Evolutionary conservation across 768 basidiomycete genomes (phyloP).

Genomic region (Amanita muscaria): DNA sequence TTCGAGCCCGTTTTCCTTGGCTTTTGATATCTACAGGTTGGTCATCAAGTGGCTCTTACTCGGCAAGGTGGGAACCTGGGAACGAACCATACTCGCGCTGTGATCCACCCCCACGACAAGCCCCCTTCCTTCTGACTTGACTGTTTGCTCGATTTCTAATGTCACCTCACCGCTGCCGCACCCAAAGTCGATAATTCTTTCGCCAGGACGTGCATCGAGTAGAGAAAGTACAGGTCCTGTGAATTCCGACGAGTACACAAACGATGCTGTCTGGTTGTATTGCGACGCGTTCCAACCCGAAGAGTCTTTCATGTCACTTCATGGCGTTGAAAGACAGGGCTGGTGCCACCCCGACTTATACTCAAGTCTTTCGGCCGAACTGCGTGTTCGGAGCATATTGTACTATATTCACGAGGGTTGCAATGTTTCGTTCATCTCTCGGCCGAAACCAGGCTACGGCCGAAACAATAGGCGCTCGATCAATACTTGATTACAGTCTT

Average conservation of each 20-base stretch:
- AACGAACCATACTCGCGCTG: conserved; percentile 63
- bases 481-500: no score
- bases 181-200: conserved; percentile 68
- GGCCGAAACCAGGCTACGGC: neutral
- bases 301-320: conserved; percentile 17
- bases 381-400: no score
- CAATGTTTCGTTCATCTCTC: neutral
- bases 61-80: neutral
- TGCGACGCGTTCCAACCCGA: conserved; percentile 49
- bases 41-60: neutral
- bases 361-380: no score
- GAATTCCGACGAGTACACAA: conserved; percentile 53
- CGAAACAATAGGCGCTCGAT: neutral
- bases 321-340: neutral
- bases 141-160: conserved; percentile 41
- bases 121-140: conserved; percentile 38
- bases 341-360: neutral
- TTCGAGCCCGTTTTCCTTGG: conserved; percentile 36
- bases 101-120: conserved; percentile 61
- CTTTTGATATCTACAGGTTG: conserved; percentile 47
- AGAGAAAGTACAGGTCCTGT: conserved; percentile 49
- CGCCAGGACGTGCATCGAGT: conserved; percentile 54
- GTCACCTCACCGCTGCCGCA: conserved; percentile 83
- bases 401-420: no score
- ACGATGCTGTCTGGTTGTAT: conserved; percentile 59